Evolutionary conservation across 805 yeast genomes (phyloP).

Genomic region (Candida berthetii): DNA sequence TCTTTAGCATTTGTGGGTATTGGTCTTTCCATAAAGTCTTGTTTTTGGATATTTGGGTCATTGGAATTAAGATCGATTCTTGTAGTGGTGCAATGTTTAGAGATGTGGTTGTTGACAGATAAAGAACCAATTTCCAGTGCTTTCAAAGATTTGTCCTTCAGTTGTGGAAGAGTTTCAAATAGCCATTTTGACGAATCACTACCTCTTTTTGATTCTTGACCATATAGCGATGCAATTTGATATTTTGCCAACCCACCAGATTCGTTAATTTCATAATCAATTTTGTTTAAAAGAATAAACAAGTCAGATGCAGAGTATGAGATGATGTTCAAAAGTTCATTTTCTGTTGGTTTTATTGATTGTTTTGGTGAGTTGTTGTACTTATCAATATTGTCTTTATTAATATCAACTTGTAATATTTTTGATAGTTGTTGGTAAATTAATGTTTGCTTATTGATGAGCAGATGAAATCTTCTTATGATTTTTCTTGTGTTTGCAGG

Average conservation of each 20-base stretch:
- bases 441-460: slow-evolving; percentile 48
- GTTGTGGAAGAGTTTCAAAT: slow-evolving; percentile 60
- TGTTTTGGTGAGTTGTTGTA: slow-evolving; percentile 5
- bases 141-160: slow-evolving; percentile 11
- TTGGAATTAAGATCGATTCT: slow-evolving; percentile 82
- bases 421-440: slow-evolving; percentile 28
- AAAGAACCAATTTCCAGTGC: slow-evolving; percentile 86
- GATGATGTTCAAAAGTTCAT: slow-evolving; percentile 10
- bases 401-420: slow-evolving; percentile 13
- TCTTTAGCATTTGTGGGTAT: slow-evolving; percentile 40
- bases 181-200: slow-evolving; percentile 87
- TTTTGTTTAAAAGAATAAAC: slow-evolving; percentile 36
- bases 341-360: slow-evolving; percentile 8
- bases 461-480: slow-evolving; percentile 70
- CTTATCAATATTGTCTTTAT: slow-evolving; percentile 16
- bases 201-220: slow-evolving; percentile 74
- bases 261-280: slow-evolving; percentile 54
- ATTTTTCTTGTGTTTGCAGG: slow-evolving; percentile 69
- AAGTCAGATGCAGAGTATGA: slow-evolving; percentile 8
- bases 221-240: slow-evolving; percentile 81
- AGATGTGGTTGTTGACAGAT: slow-evolving; percentile 59
- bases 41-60: slow-evolving; percentile 62
- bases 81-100: slow-evolving; percentile 29
- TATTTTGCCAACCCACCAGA: slow-evolving; percentile 77
- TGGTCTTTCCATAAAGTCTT: slow-evolving; percentile 80